phyloP scores from a whole-genome alignment of 352 stramenopile genomes.

The Phytopythium oedochilum region DNA sequence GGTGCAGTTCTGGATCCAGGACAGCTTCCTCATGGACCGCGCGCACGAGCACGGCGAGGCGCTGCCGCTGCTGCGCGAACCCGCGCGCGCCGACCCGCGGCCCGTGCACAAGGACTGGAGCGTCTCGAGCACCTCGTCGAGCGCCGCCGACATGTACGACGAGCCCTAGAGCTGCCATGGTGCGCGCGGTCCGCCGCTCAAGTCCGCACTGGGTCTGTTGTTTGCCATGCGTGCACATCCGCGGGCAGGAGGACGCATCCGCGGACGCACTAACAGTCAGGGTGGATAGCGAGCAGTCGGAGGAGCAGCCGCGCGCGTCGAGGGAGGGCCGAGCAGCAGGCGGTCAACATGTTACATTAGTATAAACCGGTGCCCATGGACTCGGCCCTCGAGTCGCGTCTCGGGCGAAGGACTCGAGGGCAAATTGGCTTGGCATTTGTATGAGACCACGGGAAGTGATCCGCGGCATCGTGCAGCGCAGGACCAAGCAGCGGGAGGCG shows the following conservation, averaged over 20 bases:
- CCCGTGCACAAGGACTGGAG: conserved; percentile 25
- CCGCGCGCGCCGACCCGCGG: neutral
- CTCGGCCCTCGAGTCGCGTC: too few species aligned
- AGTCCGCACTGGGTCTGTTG: neutral
- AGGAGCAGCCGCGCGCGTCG: neutral
- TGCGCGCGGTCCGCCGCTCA: neutral
- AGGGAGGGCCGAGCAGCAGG: too few species aligned
- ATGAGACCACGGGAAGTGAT: too few species aligned
- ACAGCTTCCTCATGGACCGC: conserved; percentile 75
- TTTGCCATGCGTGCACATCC: neutral
- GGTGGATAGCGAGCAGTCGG: neutral
- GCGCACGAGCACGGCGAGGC: conserved; percentile 19
- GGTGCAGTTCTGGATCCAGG: conserved; percentile 84
- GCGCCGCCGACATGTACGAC: conserved; percentile 57
- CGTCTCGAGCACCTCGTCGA: conserved; percentile 36
- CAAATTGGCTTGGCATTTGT: too few species aligned
- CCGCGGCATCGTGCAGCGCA: too few species aligned
- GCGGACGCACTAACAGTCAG: neutral
- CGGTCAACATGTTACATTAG: too few species aligned
- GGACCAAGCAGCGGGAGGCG: too few species aligned
- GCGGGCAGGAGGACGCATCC: conserved; percentile 2
- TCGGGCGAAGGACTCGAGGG: too few species aligned
- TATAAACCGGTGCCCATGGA: too few species aligned
- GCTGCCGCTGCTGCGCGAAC: conserved; percentile 24
- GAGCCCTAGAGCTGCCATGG: conserved; percentile 27